Evolutionary conservation across 202 grass and related monocot genomes (phyloP).

Genomic region (Dendrocalamus latiflorus): DNA sequence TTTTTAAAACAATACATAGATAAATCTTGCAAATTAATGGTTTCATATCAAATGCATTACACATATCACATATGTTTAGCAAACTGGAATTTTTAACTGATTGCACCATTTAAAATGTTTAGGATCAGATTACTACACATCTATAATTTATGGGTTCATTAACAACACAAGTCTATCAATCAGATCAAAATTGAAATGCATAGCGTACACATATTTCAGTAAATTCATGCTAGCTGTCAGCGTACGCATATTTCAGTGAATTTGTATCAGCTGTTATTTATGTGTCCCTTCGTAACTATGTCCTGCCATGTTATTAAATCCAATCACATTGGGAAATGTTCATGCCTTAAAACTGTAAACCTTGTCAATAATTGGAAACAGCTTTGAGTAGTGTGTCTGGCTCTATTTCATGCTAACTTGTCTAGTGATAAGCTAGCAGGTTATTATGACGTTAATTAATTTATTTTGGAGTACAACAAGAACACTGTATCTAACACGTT

Average conservation of each 20-base stretch:
- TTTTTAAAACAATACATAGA: background rate
- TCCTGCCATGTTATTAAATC: slow-evolving; percentile 18
- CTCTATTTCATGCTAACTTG: slow-evolving; percentile 10
- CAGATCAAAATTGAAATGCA: background rate
- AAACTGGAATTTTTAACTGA: background rate
- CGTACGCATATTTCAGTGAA: background rate
- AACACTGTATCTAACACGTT: background rate
- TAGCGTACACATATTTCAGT: background rate
- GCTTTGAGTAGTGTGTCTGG: background rate
- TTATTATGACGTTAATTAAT: slow-evolving; percentile 19
- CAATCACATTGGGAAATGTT: slow-evolving; percentile 40
- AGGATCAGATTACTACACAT: background rate
- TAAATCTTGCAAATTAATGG: background rate
- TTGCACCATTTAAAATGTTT: background rate
- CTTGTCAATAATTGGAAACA: slow-evolving; percentile 20
- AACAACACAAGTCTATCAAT: background rate
- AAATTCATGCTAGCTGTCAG: background rate
- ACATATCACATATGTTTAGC: background rate
- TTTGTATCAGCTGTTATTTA: background rate
- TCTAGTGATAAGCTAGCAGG: slow-evolving; percentile 10
- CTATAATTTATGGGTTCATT: background rate
- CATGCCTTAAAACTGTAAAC: slow-evolving; percentile 10
- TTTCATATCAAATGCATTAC: background rate
- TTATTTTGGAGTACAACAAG: slow-evolving; percentile 2
- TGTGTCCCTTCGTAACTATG: slow-evolving; percentile 8